Evolutionary conservation across 2,329 filamentous ascomycete species (phyloP), one percentile per base, ranked within the genome.

Genomic region (Aspergillus japonicus): DNA sequence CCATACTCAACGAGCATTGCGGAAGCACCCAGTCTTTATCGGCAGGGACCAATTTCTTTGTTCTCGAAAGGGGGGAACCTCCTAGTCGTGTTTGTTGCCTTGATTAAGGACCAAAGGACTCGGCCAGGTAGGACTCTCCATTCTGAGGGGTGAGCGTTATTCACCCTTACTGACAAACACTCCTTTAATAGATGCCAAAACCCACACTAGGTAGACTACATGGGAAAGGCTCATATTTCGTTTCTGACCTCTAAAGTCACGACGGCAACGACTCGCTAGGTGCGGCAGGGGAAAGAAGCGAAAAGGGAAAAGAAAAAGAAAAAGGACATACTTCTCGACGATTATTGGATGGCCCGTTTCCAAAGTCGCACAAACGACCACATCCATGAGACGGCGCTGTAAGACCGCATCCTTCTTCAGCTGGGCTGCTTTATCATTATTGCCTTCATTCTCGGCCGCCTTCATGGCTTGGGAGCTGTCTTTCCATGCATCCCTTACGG

Each of bases 401-500:
- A 82, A 79, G 53, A 82, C 77, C 35, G 87, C 86, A 59, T 84
- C 78, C 64, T 82, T 81, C 68, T 83, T 85, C 21, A 87, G 75
- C 50, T 81, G 71, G 11, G 81, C 78, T 16, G 86, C 77, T 69
- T 85, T 83, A 53, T 80, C 75, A 62, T 77, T 78, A 66, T 82
- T 78, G 67, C 84, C 83, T 71, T 84, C 80, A 60, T 85, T 82
- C 66, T 86, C 84, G 11, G 86, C 85, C 62, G 83, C 77, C 62
- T 83, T 81, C 62, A 87, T 78, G 24, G 81, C 81, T 63, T 82
- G 81, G 48, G 77, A 81, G 65, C 85, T 84, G 35, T 79, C 74
- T 68, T 86, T 87, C 85, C 85, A 88, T 42, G 82, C 77, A 69
- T 88, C 85, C 60, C 85, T 81, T 58, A 88, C 81, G 6, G 79